These are phyloP conservation scores for Grosmannia serpens DNA, from an alignment of 2,329 filamentous ascomycete genomes.

Conservation along the genomic window DNA sequence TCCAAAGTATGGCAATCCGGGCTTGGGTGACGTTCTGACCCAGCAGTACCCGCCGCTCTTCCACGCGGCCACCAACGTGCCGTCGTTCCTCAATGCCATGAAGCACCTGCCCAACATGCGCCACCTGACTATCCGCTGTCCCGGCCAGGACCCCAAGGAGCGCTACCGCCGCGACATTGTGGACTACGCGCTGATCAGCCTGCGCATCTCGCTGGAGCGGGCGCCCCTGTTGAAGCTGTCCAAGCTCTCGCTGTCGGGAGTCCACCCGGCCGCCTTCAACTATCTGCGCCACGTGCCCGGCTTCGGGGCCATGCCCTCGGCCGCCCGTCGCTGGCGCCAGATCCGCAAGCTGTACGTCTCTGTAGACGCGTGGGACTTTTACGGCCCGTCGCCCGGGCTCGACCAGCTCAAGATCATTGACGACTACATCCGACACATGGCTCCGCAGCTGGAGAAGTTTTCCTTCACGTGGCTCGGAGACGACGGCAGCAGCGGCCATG, in stretches of 20 bases:
- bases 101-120: constrained; percentile 55
- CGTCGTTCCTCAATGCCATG: constrained; percentile 69
- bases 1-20: constrained; percentile 69
- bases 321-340: constrained; percentile 63
- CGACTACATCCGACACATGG: constrained; percentile 64
- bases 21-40: constrained; percentile 70
- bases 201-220: constrained; percentile 73
- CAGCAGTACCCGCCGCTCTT: constrained; percentile 83
- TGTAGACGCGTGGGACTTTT: constrained; percentile 59
- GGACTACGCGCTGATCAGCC: constrained; percentile 79
- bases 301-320: constrained; percentile 63
- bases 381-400: constrained; percentile 44
- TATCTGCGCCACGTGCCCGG: constrained; percentile 67
- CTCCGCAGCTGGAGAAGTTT: constrained; percentile 54
- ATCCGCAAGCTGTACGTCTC: constrained; percentile 63
- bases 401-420: constrained; percentile 72
- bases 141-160: constrained; percentile 56
- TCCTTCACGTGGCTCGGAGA: constrained; percentile 58
- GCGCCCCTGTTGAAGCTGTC: constrained; percentile 53
- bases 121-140: constrained; percentile 67
- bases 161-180: constrained; percentile 67
- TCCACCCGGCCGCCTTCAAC: constrained; percentile 65
- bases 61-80: constrained; percentile 78
- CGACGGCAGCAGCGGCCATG: neutral
- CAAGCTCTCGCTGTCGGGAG: constrained; percentile 58